Conservation (phyloP, 2,329 filamentous ascomycete species). For the Podosphaera fusca region DNA sequence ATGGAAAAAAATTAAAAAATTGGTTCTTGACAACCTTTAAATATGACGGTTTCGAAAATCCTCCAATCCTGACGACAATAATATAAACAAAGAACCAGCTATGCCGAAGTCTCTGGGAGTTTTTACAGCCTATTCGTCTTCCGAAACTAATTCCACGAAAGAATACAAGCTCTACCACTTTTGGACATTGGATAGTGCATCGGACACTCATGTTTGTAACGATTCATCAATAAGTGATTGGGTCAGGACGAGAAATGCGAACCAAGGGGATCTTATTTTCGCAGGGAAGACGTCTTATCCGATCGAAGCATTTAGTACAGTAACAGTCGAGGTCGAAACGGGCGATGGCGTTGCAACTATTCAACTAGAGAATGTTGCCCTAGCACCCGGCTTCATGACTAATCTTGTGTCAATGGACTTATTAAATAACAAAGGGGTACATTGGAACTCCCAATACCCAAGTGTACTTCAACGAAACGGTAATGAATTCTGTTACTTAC, state of each 20-base stretch:
- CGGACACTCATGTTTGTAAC: no score
- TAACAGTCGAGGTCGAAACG: not conserved
- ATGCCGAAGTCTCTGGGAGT: no score
- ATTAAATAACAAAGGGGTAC: not conserved
- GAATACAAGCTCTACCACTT: not conserved
- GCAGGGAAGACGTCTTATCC: not conserved
- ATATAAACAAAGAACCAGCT: no score
- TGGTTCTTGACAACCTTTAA: not conserved
- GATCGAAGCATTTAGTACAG: not conserved
- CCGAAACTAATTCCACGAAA: not conserved
- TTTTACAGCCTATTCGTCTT: no score
- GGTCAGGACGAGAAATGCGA: not conserved
- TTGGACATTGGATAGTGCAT: slow-evolving; percentile 1
- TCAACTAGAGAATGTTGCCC: not conserved
- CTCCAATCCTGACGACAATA: no score
- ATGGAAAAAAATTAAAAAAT: not conserved
- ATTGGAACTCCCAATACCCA: not conserved
- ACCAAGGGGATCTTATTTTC: not conserved
- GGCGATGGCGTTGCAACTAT: not conserved
- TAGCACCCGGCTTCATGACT: not conserved
- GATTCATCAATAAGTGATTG: no score
- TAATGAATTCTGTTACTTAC: no score
- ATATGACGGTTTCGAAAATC: no score
- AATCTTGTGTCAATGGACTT: not conserved
- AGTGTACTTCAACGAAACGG: not conserved